Evolutionary conservation across 169 alveolate genomes (phyloP).

Genomic region (Amoebophrya sp.): DNA sequence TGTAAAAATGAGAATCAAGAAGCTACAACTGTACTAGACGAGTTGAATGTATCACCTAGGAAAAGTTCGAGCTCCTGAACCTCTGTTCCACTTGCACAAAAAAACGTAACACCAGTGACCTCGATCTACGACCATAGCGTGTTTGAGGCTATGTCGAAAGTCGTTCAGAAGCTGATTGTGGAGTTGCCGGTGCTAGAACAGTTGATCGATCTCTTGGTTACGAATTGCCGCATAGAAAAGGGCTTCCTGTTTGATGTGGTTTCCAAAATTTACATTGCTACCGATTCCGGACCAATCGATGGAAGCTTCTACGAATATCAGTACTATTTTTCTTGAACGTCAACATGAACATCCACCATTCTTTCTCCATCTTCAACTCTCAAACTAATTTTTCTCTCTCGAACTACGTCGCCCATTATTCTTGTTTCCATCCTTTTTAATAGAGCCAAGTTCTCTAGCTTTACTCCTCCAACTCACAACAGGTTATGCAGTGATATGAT

Average conservation of each 20-base stretch:
- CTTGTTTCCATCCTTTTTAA: too few species aligned
- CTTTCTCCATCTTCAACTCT: neutral
- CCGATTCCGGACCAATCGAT: constrained; percentile 48
- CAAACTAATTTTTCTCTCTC: constrained; percentile 61
- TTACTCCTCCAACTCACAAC: too few species aligned
- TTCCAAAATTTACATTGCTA: constrained; percentile 70
- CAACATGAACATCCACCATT: neutral
- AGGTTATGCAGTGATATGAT: constrained; percentile 77
- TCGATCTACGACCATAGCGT: constrained; percentile 68
- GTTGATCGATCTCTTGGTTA: constrained; percentile 58
- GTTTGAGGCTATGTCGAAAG: constrained; percentile 73
- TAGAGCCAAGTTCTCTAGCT: too few species aligned
- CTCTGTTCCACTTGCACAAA: neutral
- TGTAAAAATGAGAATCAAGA: too few species aligned
- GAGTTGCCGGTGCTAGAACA: constrained; percentile 51
- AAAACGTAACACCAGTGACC: neutral
- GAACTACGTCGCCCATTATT: too few species aligned
- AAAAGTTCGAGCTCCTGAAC: neutral
- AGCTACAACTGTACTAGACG: neutral
- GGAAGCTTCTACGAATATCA: neutral
- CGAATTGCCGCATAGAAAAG: constrained; percentile 70
- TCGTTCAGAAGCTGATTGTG: constrained; percentile 68
- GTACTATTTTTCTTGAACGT: neutral
- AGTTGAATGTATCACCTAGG: neutral
- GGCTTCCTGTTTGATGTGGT: constrained; percentile 73